These are phyloP conservation scores for Buxus sempervirens DNA, from an alignment of 164 flowering plant species.

Conservation along the genomic window DNA sequence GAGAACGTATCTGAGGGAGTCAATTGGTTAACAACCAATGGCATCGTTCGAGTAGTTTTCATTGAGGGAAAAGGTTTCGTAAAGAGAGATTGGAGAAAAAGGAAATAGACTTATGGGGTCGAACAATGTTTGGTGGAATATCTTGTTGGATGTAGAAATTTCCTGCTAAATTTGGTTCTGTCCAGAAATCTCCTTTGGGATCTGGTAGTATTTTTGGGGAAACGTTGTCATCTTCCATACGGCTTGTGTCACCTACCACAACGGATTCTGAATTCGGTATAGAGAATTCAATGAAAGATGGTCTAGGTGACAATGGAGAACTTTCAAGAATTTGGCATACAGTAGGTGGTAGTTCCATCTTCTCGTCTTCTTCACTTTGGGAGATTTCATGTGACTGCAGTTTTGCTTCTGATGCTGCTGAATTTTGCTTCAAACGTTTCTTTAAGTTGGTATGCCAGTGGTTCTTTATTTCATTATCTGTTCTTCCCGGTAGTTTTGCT, in stretches of 20 bases:
- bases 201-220: neutral
- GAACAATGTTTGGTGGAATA: neutral
- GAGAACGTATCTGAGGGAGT: no score
- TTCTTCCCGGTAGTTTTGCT: slow-evolving; percentile 23
- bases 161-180: no score
- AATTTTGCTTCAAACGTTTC: slow-evolving; percentile 6
- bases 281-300: slow-evolving; percentile 1
- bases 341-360: neutral
- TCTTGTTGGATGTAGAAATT: slow-evolving; percentile 1
- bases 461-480: slow-evolving; percentile 31
- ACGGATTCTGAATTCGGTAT: neutral
- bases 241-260: neutral
- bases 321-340: neutral
- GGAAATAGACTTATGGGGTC: neutral
- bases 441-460: slow-evolving; percentile 21
- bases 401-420: neutral
- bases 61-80: neutral
- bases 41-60: neutral
- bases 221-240: neutral
- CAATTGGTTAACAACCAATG: neutral
- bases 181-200: no score
- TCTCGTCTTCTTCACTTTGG: neutral
- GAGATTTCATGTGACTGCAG: neutral
- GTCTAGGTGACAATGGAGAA: neutral
- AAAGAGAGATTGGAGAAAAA: neutral